Conservation (phyloP, 1,284 basidiomycete species). For the Marasmius oreades region DNA sequence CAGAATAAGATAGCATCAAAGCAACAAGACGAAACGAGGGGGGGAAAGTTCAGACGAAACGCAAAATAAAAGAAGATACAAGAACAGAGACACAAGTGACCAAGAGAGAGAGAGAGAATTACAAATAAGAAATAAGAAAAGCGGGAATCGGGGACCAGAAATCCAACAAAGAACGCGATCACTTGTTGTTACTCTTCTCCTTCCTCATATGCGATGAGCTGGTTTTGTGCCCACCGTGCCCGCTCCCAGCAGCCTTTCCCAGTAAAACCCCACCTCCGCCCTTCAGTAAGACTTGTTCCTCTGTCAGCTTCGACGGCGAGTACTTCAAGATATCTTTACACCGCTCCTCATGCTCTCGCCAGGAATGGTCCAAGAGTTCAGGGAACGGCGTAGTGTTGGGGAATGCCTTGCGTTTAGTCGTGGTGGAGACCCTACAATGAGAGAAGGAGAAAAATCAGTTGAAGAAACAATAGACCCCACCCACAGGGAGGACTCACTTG, state of each 20-base stretch:
- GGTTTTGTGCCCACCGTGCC: background rate
- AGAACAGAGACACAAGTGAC: too few relatives aligned
- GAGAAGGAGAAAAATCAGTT: background rate
- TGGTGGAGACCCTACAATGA: background rate
- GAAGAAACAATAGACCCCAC: background rate
- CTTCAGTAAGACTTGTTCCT: constrained; percentile 4
- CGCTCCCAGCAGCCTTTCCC: background rate
- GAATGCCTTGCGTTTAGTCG: constrained; percentile 8
- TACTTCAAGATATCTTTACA: constrained; percentile 9
- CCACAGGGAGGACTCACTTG: constrained; percentile 1
- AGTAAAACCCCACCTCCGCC: background rate
- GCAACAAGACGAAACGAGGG: too few relatives aligned
- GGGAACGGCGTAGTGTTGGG: constrained; percentile 3
- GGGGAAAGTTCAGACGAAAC: too few relatives aligned
- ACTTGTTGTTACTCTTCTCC: background rate
- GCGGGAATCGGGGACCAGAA: too few relatives aligned
- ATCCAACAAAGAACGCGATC: too few relatives aligned
- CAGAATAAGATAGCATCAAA: too few relatives aligned
- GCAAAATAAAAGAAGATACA: too few relatives aligned
- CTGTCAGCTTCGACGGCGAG: constrained; percentile 2
- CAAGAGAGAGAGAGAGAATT: too few relatives aligned
- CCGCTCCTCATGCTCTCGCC: constrained; percentile 5
- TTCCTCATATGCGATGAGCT: background rate
- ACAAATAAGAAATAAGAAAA: too few relatives aligned
- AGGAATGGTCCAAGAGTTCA: constrained; percentile 5